Evolutionary conservation across 768 basidiomycete genomes (phyloP), one percentile per base, ranked within the genome.

Genomic region (Leccinum arenicola): DNA sequence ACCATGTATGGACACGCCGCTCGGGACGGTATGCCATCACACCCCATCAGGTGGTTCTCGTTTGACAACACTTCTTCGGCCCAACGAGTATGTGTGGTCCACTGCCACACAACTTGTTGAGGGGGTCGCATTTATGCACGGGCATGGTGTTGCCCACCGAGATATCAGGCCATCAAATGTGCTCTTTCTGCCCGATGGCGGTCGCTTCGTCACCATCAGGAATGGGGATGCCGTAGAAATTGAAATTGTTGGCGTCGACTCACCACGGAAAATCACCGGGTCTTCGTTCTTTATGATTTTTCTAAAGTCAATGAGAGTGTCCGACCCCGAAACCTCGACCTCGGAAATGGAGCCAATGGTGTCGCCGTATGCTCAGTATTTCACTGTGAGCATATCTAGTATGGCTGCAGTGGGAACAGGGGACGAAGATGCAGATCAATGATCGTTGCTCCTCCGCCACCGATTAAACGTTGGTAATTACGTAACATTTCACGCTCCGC

Each of bases 251-350:
- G 0, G 52, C 45, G 10, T 35, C 47, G 5, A 61, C 14, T 29
- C 29, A 27, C 35, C 48, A 10, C 51, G 17, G 27, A 63, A 61
- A 1, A 0, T 12, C 3, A 38, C 12, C 3, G 47, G 11, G 1
- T 54, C 60, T 51, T 50, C 12, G 45, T 36, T 36, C 53, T 55
- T 61, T 14, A 59, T 59, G 33, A 2, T 29, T 27, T 51, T 8
- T 43, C 27, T 57, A 14, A 61, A 50, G 21, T 19, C 23, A 7
- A 6, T 3, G 35, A 58, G 27, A 27, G 23, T 59, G 27, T 56
- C 8, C 8, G 33, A 48, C 15, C 25, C 54, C 10, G 36, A 21
- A 53, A 61, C 58, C 10, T 64, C 19, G 47, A 65, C 50, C 21
- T 48, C 5, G 14, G 6, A 31, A 31, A 33, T 51, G 2, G 38